Evolutionary conservation across 768 basidiomycete species (phyloP).

Genomic region (Suillus discolor): DNA sequence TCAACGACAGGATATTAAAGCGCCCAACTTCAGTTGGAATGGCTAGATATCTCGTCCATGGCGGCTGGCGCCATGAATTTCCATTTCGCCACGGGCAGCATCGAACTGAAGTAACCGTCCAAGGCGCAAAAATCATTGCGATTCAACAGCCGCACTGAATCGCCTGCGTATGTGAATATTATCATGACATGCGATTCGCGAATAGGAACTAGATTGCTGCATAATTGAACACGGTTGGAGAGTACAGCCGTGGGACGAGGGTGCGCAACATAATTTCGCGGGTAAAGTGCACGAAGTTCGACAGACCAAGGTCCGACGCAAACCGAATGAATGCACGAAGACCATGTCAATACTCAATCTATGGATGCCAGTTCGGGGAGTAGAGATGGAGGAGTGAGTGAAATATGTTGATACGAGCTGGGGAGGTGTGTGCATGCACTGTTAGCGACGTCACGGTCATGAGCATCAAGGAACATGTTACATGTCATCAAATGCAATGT

Average conservation of each 20-base stretch:
- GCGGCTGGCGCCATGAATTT: neutral
- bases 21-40: neutral
- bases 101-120: too few species aligned
- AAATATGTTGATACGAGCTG: neutral
- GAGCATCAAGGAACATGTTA: too few species aligned
- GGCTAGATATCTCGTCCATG: neutral
- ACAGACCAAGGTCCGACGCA: neutral
- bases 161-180: neutral
- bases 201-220: neutral
- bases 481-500: neutral
- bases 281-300: neutral
- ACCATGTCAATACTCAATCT: neutral
- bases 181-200: neutral
- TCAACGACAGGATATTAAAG: neutral
- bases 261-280: slow-evolving; percentile 25
- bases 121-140: neutral
- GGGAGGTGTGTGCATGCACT: neutral
- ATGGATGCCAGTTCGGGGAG: neutral
- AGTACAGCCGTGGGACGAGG: slow-evolving; percentile 27
- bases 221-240: neutral
- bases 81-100: neutral
- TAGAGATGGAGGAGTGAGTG: neutral
- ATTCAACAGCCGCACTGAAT: neutral
- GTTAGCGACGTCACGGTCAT: too few species aligned
- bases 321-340: neutral